Base-by-base conservation (phyloP, 345 rosid genomes). In the Aquilaria yunnanensis region DNA sequence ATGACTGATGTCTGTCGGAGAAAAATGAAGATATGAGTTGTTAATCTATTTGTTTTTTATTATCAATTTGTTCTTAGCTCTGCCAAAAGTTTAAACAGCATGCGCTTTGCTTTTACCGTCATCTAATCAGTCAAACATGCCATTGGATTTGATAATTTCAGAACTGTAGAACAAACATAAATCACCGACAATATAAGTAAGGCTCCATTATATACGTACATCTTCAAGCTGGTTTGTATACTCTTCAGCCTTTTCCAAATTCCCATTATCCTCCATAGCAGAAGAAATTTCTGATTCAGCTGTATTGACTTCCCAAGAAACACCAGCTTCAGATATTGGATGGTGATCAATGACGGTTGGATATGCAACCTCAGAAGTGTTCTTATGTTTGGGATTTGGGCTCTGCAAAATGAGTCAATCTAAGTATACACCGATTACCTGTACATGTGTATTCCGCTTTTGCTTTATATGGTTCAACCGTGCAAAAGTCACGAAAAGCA, bases 191-290 rank as follows among this genome's bases (percentile, higher is more conserved):
- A 33, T 10, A 23, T 23, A 51, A 45, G 16, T 3, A 51, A 57
- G 14, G 30, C 14, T 65, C 37, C 29, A 48, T 31, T 49, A 32
- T 59, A 53, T 57, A 77, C 89, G 83, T 76, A 88, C 99, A 75
- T 78, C 80, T 32, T 90, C 99, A 62, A 94, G 96, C 75, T 83
- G 84, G 74, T 77, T 94, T 50, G 77, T 66, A 68, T 80, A 94
- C 64, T 84, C 93, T 76, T 90, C 97, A 48, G 96, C 97, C 75
- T 73, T 88, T 69, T 81, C 80, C 60, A 82, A 78, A 64, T 64
- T 84, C 57, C 70, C 85, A 66, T 81, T 75, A 67, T 65, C 72
- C 69, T 86, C 94, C 63, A 75, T 50, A 45, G 61, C 60, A 3
- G 57, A 59, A 29, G 74, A 65, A 69, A 68, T 73, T 59, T 72